A percentile compares a stretch with the other conserved stretches of the same genome.
phyloP scores from a whole-genome alignment of 164 flowering plant genomes.

The Magnolia kwangsiensis region DNA sequence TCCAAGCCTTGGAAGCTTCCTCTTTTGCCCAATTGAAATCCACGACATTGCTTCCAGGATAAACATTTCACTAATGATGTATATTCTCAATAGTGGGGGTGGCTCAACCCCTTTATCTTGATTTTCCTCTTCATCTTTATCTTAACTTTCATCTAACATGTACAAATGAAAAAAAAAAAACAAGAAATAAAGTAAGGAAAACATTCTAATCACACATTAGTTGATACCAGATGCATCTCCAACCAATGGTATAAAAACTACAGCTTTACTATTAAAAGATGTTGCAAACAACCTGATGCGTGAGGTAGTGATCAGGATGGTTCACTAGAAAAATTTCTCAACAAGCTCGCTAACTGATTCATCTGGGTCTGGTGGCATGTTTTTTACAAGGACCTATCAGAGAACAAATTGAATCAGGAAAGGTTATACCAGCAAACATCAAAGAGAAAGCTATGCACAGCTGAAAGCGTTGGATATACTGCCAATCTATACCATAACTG shows the following conservation, averaged over 20 bases:
- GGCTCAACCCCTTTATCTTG: too few relatives aligned
- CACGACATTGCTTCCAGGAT: too few relatives aligned
- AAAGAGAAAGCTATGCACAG: slow-evolving; percentile 4
- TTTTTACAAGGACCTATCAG: slow-evolving; percentile 42
- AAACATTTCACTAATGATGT: too few relatives aligned
- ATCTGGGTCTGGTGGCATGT: slow-evolving; percentile 36
- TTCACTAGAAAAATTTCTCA: slow-evolving; percentile 35
- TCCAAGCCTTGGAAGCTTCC: too few relatives aligned
- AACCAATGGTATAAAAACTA: background rate
- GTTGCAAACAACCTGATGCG: slow-evolving; percentile 32
- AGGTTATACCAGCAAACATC: background rate
- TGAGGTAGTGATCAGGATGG: slow-evolving; percentile 37
- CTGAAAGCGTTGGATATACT: too few relatives aligned
- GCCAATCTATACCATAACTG: too few relatives aligned
- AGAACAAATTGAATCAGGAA: slow-evolving; percentile 4
- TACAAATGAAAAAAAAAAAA: background rate
- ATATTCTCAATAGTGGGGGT: too few relatives aligned
- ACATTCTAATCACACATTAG: background rate
- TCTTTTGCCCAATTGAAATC: too few relatives aligned
- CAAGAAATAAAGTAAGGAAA: background rate
- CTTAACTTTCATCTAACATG: background rate
- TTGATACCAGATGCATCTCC: background rate
- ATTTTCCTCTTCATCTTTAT: too few relatives aligned
- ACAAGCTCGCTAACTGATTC: slow-evolving; percentile 36
- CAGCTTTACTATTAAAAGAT: background rate